A percentile compares a stretch with the other conserved stretches of the same genome.
Evolutionary conservation across 1,139 yeast genomes (phyloP).

Genomic region (Debaryomyces coudertii): DNA sequence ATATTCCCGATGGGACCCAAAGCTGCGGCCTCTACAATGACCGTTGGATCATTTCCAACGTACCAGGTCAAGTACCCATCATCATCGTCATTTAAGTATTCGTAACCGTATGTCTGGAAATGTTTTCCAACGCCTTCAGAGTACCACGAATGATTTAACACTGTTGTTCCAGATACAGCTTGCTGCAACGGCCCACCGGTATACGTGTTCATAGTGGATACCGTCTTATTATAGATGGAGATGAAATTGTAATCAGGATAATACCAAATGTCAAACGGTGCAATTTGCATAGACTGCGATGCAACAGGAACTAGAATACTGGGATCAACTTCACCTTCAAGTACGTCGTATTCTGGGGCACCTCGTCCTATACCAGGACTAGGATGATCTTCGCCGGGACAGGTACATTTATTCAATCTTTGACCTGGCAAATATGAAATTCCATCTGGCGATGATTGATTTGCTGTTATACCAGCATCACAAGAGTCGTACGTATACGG

Average conservation of each 20-base stretch:
- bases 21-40: slow-evolving; percentile 62
- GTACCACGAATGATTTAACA: slow-evolving; percentile 76
- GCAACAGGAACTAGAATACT: slow-evolving; percentile 53
- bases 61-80: slow-evolving; percentile 83
- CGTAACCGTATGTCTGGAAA: slow-evolving; percentile 78
- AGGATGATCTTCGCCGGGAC: slow-evolving; percentile 79
- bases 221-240: slow-evolving; percentile 60
- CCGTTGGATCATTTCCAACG: slow-evolving; percentile 69
- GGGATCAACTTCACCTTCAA: slow-evolving; percentile 72
- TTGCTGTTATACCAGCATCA: slow-evolving; percentile 90
- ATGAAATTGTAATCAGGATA: slow-evolving; percentile 76
- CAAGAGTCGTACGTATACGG: slow-evolving; percentile 82
- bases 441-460: slow-evolving; percentile 83
- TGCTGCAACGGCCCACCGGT: slow-evolving; percentile 87
- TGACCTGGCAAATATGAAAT: slow-evolving; percentile 81
- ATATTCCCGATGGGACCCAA: slow-evolving; percentile 83
- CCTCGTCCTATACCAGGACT: slow-evolving; percentile 81
- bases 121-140: slow-evolving; percentile 52
- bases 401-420: slow-evolving; percentile 66
- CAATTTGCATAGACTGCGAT: slow-evolving; percentile 81
- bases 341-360: slow-evolving; percentile 85
- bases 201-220: slow-evolving; percentile 74
- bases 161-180: slow-evolving; percentile 75
- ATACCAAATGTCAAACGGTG: slow-evolving; percentile 88
- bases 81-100: slow-evolving; percentile 67